A percentile compares a stretch with the other conserved stretches of the same genome.
Evolutionary conservation across 1,139 yeast genomes (phyloP).

Genomic region (Meyerozyma smithsonii): DNA sequence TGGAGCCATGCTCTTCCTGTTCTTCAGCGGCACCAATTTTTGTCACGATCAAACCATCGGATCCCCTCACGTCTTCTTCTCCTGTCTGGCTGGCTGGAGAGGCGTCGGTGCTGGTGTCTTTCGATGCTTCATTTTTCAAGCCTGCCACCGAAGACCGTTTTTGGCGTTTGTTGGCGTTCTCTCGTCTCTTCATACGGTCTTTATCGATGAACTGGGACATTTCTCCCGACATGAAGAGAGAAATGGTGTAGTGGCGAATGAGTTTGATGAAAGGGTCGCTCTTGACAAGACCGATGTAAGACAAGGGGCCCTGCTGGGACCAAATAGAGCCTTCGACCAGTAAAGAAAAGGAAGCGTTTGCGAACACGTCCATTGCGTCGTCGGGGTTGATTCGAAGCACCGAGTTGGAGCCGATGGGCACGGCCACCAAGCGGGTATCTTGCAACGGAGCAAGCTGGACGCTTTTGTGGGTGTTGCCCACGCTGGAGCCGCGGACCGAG

Average conservation of each 20-base stretch:
- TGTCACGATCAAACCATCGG: conserved; percentile 18
- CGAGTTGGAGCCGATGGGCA: conserved; percentile 37
- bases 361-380: conserved; percentile 32
- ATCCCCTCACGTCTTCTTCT: conserved; percentile 14
- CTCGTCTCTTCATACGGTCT: conserved; percentile 9
- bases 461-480: background rate
- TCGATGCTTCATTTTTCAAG: background rate
- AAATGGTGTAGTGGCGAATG: conserved; percentile 33
- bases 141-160: background rate
- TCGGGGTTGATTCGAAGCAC: conserved; percentile 30
- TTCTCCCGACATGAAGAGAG: conserved; percentile 33
- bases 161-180: background rate
- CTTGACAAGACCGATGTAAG: conserved; percentile 40
- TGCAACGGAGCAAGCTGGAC: conserved; percentile 1
- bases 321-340: conserved; percentile 35
- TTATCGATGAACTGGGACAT: conserved; percentile 28
- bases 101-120: conserved; percentile 5
- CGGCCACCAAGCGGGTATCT: conserved; percentile 16
- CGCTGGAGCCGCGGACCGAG: background rate
- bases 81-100: conserved; percentile 7
- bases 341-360: conserved; percentile 35
- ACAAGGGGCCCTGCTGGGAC: conserved; percentile 41
- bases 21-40: conserved; percentile 10
- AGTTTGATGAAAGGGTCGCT: conserved; percentile 39
- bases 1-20: conserved; percentile 3